Percentiles rank a stretch among this genome's conserved stretches.
Evolutionary conservation across 805 yeast genomes (phyloP).

Genomic region (Lipomyces chichibuensis): DNA sequence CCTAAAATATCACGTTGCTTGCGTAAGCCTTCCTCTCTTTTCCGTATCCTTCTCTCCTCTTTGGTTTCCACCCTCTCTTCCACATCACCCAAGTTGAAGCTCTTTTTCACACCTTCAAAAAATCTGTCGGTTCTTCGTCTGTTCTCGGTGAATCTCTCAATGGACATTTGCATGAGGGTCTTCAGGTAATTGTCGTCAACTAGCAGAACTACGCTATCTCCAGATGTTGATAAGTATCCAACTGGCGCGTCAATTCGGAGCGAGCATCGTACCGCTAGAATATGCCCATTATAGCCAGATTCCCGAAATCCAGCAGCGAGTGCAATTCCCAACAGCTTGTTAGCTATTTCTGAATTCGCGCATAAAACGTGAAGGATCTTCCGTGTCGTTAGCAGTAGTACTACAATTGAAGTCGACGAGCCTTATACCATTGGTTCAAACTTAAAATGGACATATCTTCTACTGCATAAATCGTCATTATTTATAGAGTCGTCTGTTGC

Average conservation of each 20-base stretch:
- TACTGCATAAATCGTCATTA: background rate
- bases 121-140: slow-evolving; percentile 52
- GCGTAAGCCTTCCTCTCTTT: slow-evolving; percentile 25
- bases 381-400: background rate
- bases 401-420: background rate
- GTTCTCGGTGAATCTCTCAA: slow-evolving; percentile 70
- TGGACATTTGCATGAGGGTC: slow-evolving; percentile 57
- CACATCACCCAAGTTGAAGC: background rate
- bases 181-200: slow-evolving; percentile 59
- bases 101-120: slow-evolving; percentile 8
- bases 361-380: slow-evolving; percentile 78
- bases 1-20: slow-evolving; percentile 12
- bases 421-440: slow-evolving; percentile 66
- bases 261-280: slow-evolving; percentile 76
- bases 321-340: slow-evolving; percentile 65
- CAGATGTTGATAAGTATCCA: slow-evolving; percentile 52
- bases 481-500: background rate
- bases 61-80: slow-evolving; percentile 14
- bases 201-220: slow-evolving; percentile 40
- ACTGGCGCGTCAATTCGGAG: slow-evolving; percentile 77
- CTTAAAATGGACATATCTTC: slow-evolving; percentile 62
- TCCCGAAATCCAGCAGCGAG: slow-evolving; percentile 88
- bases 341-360: slow-evolving; percentile 61
- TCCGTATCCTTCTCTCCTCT: slow-evolving; percentile 26
- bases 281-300: slow-evolving; percentile 79